phyloP scores from a whole-genome alignment of 495 filamentous ascomycete species.

The Penicillium salamii region DNA sequence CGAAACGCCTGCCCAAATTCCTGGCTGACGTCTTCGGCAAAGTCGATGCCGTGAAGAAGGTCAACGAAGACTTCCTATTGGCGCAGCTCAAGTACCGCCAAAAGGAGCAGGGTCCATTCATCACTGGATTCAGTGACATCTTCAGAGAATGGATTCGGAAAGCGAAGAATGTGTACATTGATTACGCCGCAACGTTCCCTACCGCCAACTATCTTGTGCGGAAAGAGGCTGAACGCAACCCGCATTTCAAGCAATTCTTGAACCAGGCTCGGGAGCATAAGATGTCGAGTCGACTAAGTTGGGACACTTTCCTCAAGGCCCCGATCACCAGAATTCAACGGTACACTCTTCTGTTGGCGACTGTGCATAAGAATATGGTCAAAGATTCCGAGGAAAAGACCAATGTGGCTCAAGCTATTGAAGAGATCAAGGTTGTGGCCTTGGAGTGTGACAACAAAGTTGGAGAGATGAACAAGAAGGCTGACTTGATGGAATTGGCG shows the following conservation, averaged over 20 bases:
- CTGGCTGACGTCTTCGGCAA: conserved; percentile 84
- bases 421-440: conserved; percentile 93
- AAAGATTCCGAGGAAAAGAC: conserved; percentile 86
- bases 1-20: conserved; percentile 72
- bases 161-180: conserved; percentile 82
- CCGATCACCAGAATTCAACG: conserved; percentile 92
- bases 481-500: conserved; percentile 82
- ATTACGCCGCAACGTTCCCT: conserved; percentile 86
- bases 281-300: conserved; percentile 80
- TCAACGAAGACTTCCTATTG: conserved; percentile 91
- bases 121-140: conserved; percentile 92
- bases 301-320: conserved; percentile 90
- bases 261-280: conserved; percentile 75
- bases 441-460: conserved; percentile 91
- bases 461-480: conserved; percentile 89
- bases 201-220: conserved; percentile 78
- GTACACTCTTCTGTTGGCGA: conserved; percentile 79
- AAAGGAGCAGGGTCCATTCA: conserved; percentile 93
- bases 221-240: conserved; percentile 79
- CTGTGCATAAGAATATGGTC: conserved; percentile 79
- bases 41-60: conserved; percentile 81
- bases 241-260: conserved; percentile 83
- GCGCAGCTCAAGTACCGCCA: conserved; percentile 97
- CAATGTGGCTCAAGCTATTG: conserved; percentile 80
- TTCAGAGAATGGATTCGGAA: conserved; percentile 99